phyloP scores from a whole-genome alignment of 768 basidiomycete genomes.

The Mycena vulgaris region DNA sequence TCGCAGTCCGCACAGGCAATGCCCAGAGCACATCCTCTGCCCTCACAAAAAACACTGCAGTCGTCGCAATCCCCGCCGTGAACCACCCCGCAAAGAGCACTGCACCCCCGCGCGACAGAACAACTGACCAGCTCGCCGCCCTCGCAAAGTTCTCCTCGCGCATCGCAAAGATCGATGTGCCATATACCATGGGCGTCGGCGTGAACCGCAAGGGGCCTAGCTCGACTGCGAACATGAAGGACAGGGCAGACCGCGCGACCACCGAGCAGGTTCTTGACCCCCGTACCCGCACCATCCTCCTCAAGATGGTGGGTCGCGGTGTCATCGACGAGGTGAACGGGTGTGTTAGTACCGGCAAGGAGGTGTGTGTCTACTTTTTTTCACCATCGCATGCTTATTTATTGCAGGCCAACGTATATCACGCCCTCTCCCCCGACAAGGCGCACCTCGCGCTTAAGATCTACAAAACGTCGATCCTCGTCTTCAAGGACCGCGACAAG shows the following conservation, averaged over 20 bases:
- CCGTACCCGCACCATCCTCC: conserved; percentile 92
- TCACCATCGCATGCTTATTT: conserved; percentile 21
- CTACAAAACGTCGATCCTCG: conserved; percentile 97
- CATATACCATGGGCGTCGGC: conserved; percentile 78
- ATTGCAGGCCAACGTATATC: conserved; percentile 94
- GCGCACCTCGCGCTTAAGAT: conserved; percentile 93
- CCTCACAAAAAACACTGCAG: conserved; percentile 61
- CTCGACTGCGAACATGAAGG: conserved; percentile 90
- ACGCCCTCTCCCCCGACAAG: conserved; percentile 73
- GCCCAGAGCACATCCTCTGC: conserved; percentile 73
- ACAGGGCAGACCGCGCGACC: conserved; percentile 97
- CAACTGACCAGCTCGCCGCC: conserved; percentile 80
- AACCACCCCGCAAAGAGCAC: conserved; percentile 68
- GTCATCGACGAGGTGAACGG: conserved; percentile 93
- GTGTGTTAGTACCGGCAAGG: conserved; percentile 98
- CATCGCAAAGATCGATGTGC: conserved; percentile 81
- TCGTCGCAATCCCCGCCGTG: conserved; percentile 78
- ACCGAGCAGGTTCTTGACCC: conserved; percentile 98
- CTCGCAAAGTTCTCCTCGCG: conserved; percentile 85
- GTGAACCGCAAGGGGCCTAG: conserved; percentile 95
- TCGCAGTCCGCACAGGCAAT: conserved; percentile 83
- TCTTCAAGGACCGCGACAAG: conserved; percentile 97
- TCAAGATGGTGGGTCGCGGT: conserved; percentile 96
- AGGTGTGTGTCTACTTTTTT: conserved; percentile 64
- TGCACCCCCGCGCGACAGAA: conserved; percentile 67